Percentiles rank a stretch among this genome's conserved stretches.
These are phyloP conservation scores for Dendrocalamus latiflorus DNA, from an alignment of 202 grass and related monocot genomes.

Conservation along the genomic window DNA sequence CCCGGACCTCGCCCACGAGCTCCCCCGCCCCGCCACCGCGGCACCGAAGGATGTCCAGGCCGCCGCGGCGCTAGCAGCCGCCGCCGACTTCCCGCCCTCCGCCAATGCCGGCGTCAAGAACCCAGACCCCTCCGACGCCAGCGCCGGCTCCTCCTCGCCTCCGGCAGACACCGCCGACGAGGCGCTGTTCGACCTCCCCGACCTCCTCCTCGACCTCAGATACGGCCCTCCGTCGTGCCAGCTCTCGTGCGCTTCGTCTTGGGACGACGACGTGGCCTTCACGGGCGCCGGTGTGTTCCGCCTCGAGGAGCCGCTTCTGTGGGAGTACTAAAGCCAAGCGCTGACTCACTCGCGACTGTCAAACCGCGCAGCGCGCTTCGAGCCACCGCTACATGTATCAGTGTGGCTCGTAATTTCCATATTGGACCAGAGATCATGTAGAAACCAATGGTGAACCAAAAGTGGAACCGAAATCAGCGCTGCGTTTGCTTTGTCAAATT, in stretches of 20 bases:
- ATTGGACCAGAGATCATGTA: neutral
- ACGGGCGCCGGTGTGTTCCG: constrained; percentile 39
- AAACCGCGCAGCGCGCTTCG: neutral
- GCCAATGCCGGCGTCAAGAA: constrained; percentile 3
- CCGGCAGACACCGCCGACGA: constrained; percentile 29
- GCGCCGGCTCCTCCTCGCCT: neutral
- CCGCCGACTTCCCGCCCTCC: constrained; percentile 30
- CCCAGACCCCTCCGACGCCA: constrained; percentile 10
- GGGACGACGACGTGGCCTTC: constrained; percentile 55
- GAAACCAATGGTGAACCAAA: neutral
- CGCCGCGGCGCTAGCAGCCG: constrained; percentile 63
- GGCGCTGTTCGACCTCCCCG: constrained; percentile 63
- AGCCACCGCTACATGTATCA: neutral
- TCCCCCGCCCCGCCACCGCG: constrained; percentile 58
- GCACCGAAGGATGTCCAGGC: constrained; percentile 83
- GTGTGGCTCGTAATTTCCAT: neutral
- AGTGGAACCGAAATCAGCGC: neutral
- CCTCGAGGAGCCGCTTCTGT: constrained; percentile 73
- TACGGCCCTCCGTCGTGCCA: constrained; percentile 39
- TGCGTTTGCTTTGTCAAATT: constrained; percentile 17
- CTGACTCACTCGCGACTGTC: neutral
- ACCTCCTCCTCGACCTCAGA: constrained; percentile 52
- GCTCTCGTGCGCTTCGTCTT: constrained; percentile 51
- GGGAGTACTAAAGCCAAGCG: constrained; percentile 52
- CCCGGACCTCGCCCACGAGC: constrained; percentile 46